Evolutionary conservation across 2,329 filamentous ascomycete genomes (phyloP).

Genomic region (Sarocladiaceae sp.): DNA sequence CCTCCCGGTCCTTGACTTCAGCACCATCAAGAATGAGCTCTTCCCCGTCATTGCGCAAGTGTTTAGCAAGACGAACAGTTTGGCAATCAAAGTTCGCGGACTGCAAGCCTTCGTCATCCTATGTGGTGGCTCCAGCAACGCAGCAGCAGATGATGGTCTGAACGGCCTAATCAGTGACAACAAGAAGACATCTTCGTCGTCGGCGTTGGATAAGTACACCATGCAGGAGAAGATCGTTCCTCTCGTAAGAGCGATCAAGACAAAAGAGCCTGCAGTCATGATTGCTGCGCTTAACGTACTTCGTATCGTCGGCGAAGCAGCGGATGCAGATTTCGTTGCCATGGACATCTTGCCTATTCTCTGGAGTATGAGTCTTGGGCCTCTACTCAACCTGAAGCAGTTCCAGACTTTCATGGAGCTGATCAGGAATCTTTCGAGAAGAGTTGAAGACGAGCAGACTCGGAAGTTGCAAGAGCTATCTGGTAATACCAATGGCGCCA

Average conservation of each 20-base stretch:
- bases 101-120: slow-evolving; percentile 86
- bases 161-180: slow-evolving; percentile 63
- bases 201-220: slow-evolving; percentile 92
- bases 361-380: slow-evolving; percentile 89
- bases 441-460: slow-evolving; percentile 84
- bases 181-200: slow-evolving; percentile 61
- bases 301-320: slow-evolving; percentile 73
- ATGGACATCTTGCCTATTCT: slow-evolving; percentile 85
- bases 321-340: slow-evolving; percentile 87
- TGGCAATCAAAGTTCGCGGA: slow-evolving; percentile 91
- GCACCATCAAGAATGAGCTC: slow-evolving; percentile 92
- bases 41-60: slow-evolving; percentile 89
- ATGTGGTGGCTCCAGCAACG: slow-evolving; percentile 68
- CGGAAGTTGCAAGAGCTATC: slow-evolving; percentile 83
- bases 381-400: slow-evolving; percentile 79
- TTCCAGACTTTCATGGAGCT: slow-evolving; percentile 89
- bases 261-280: slow-evolving; percentile 97
- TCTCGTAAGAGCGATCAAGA: slow-evolving; percentile 88
- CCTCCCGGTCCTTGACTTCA: slow-evolving; percentile 89
- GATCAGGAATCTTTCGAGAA: slow-evolving; percentile 73
- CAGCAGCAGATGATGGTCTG: slow-evolving; percentile 61
- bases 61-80: slow-evolving; percentile 87
- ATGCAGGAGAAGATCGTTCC: slow-evolving; percentile 97
- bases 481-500: slow-evolving; percentile 47
- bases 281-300: slow-evolving; percentile 86